These are phyloP conservation scores for Exophiala aquamarina DNA, from an alignment of 2,329 filamentous ascomycete species.

Conservation along the genomic window DNA sequence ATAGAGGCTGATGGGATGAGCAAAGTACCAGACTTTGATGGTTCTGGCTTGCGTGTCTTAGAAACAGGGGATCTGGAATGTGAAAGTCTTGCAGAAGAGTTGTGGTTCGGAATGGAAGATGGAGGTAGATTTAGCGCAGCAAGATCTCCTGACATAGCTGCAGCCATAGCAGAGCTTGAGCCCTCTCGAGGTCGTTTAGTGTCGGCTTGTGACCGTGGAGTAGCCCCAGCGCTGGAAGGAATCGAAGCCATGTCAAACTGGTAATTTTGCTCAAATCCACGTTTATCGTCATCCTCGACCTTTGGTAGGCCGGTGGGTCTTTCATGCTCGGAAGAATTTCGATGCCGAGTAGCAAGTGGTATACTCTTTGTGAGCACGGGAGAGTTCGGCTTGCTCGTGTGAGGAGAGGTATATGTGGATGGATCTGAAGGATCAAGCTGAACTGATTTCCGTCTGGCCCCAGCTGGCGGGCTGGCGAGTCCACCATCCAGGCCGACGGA, in stretches of 20 bases:
- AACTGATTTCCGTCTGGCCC: slow-evolving; percentile 30
- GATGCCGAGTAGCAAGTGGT: slow-evolving; percentile 24
- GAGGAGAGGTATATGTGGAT: slow-evolving; percentile 34
- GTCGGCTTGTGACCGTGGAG: slow-evolving; percentile 36
- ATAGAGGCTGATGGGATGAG: slow-evolving; percentile 2
- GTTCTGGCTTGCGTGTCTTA: slow-evolving; percentile 17
- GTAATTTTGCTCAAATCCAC: slow-evolving; percentile 35
- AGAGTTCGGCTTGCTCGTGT: slow-evolving; percentile 31
- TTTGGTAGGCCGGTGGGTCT: slow-evolving; percentile 27
- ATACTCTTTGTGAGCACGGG: slow-evolving; percentile 38
- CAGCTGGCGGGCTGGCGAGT: slow-evolving; percentile 32
- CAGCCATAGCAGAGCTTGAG: slow-evolving; percentile 45
- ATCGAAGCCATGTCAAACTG: slow-evolving; percentile 47
- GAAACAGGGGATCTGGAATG: slow-evolving; percentile 41
- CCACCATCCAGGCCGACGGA: slow-evolving; percentile 40
- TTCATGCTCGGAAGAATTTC: slow-evolving; percentile 35
- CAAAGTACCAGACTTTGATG: slow-evolving; percentile 10
- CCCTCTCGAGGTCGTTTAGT: slow-evolving; percentile 42
- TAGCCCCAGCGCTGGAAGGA: slow-evolving; percentile 42
- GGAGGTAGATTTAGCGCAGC: slow-evolving; percentile 26
- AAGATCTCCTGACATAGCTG: slow-evolving; percentile 44
- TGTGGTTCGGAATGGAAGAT: slow-evolving; percentile 28
- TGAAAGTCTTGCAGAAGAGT: slow-evolving; percentile 38
- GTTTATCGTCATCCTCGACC: slow-evolving; percentile 27
- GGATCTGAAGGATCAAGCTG: slow-evolving; percentile 40